Conservation (phyloP, 148 eudicot genomes). For the Cornus suecica region DNA sequence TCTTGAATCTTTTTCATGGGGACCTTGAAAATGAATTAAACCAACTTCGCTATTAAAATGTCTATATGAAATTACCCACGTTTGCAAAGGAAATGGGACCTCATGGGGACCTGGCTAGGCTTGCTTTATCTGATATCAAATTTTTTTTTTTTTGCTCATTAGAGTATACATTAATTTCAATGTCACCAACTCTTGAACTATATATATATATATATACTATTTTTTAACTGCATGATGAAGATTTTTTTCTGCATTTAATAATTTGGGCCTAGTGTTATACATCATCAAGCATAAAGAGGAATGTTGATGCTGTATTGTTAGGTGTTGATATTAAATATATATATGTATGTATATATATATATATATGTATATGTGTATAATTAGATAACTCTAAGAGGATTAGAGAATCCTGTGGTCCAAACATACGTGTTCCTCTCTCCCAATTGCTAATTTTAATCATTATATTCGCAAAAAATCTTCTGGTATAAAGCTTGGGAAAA, state of each 20-base stretch:
- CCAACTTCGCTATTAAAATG: not conserved
- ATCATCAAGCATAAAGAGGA: not conserved
- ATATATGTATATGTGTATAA: no score
- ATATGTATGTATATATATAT: no score
- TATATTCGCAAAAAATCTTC: not conserved
- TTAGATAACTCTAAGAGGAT: no score
- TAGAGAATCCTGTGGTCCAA: not conserved
- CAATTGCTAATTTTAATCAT: not conserved
- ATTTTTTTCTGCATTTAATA: no score
- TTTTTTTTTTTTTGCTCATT: no score
- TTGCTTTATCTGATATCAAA: no score
- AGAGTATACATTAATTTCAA: no score
- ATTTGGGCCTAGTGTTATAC: not conserved
- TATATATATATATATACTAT: no score
- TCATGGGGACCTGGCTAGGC: no score
- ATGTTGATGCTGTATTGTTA: not conserved
- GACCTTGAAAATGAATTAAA: conserved; percentile 6
- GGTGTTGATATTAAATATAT: not conserved
- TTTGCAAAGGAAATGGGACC: not conserved
- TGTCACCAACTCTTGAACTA: no score
- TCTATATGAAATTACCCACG: conserved; percentile 5
- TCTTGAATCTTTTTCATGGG: not conserved
- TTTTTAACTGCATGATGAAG: no score
- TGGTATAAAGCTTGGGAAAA: no score
- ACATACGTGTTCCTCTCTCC: not conserved